Conservation (phyloP, 441 rosid genomes). For the Mallotus repandus region DNA sequence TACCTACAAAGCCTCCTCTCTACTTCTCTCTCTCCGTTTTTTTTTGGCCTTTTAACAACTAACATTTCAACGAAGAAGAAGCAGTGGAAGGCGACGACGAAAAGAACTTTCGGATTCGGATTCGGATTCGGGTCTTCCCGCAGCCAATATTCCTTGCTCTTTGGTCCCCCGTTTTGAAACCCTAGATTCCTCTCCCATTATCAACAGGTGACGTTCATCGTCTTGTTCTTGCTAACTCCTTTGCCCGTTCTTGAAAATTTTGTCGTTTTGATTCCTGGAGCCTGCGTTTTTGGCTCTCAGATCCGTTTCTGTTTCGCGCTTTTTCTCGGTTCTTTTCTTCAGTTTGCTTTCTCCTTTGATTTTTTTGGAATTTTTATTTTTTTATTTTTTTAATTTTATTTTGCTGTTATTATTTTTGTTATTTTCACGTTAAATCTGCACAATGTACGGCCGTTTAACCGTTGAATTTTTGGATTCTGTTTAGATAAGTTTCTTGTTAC, state of each 20-base stretch:
- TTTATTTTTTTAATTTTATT: not conserved
- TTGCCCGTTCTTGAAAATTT: not conserved
- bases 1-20: slow-evolving; percentile 10
- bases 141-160: not conserved
- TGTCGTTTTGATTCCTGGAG: slow-evolving; percentile 4
- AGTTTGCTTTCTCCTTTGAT: not conserved
- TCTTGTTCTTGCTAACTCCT: not conserved
- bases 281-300: slow-evolving; percentile 13
- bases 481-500: not conserved
- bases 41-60: slow-evolving; percentile 3
- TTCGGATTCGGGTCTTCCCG: slow-evolving; percentile 23
- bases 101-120: not conserved
- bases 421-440: slow-evolving; percentile 22
- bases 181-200: slow-evolving; percentile 41
- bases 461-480: not conserved
- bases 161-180: slow-evolving; percentile 27
- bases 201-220: slow-evolving; percentile 29
- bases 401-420: not conserved
- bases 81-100: not conserved
- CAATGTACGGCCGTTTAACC: slow-evolving; percentile 33
- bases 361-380: not conserved
- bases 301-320: slow-evolving; percentile 17
- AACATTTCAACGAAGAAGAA: not conserved
- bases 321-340: slow-evolving; percentile 1
- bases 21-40: slow-evolving; percentile 13